Evolutionary conservation across 2,329 filamentous ascomycete genomes (phyloP).

Genomic region (Fusarium drepaniforme): DNA sequence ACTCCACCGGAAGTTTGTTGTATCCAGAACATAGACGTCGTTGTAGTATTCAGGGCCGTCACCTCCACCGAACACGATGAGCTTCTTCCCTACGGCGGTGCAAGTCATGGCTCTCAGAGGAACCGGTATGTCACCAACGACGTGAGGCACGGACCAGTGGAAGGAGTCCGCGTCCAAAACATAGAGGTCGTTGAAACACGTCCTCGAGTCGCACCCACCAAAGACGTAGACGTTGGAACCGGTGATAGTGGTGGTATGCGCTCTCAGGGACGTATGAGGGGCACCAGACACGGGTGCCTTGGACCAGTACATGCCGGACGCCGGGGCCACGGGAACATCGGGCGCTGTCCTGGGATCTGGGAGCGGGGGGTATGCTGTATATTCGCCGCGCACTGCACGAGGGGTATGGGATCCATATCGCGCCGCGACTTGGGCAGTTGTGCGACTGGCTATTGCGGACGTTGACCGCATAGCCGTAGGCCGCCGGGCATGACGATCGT

Average conservation of each 20-base stretch:
- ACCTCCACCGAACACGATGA: slow-evolving; percentile 77
- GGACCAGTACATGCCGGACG: slow-evolving; percentile 81
- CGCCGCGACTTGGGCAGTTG: slow-evolving; percentile 34
- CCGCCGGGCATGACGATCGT: slow-evolving; percentile 49
- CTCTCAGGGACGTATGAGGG: slow-evolving; percentile 71
- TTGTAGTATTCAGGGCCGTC: slow-evolving; percentile 80
- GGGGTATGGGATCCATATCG: slow-evolving; percentile 30
- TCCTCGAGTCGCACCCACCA: slow-evolving; percentile 74
- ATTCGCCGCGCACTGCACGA: slow-evolving; percentile 52
- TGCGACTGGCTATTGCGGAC: slow-evolving; percentile 60
- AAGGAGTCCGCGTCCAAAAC: slow-evolving; percentile 78
- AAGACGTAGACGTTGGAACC: slow-evolving; percentile 77
- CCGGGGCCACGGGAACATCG: slow-evolving; percentile 72
- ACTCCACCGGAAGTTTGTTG: slow-evolving; percentile 75
- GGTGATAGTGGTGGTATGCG: slow-evolving; percentile 75
- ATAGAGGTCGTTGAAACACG: slow-evolving; percentile 78
- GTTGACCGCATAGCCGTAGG: slow-evolving; percentile 64
- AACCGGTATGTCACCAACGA: slow-evolving; percentile 73
- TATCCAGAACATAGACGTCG: slow-evolving; percentile 79
- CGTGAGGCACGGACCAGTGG: slow-evolving; percentile 75
- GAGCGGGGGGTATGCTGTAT: slow-evolving; percentile 68
- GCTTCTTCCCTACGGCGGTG: slow-evolving; percentile 77
- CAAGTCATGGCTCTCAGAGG: slow-evolving; percentile 79
- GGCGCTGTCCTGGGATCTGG: slow-evolving; percentile 67
- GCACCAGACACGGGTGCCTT: slow-evolving; percentile 73